Evolutionary conservation across 225 moss, liverwort and hornwort genomes (phyloP).

Genomic region (Marchantia paleacea): DNA sequence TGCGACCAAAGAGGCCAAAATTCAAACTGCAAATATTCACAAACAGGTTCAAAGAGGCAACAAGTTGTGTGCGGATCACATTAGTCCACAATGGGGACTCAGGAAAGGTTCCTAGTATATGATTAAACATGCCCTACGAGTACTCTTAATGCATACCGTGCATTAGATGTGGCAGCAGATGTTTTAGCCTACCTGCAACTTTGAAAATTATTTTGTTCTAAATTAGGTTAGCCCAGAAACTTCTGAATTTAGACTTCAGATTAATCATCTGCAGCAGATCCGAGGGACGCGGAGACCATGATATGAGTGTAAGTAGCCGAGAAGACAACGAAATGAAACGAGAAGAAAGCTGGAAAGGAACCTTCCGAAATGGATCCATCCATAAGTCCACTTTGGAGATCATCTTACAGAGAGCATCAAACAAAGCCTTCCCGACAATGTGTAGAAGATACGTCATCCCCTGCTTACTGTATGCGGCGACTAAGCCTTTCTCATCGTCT

Average conservation of each 20-base stretch:
- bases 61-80: background rate
- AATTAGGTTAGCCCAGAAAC: too few relatives aligned
- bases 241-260: too few relatives aligned
- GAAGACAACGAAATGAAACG: background rate
- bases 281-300: too few relatives aligned
- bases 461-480: conserved; percentile 28
- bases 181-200: too few relatives aligned
- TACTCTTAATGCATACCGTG: too few relatives aligned
- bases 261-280: too few relatives aligned
- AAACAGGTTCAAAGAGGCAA: background rate
- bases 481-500: conserved; percentile 15
- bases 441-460: conserved; percentile 29
- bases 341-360: background rate
- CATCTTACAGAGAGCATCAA: conserved; percentile 25
- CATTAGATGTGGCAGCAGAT: too few relatives aligned
- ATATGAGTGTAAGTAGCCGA: too few relatives aligned
- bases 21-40: background rate
- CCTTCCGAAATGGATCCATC: conserved; percentile 34
- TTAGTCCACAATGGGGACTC: background rate
- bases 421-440: conserved; percentile 24
- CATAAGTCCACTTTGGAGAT: conserved; percentile 29
- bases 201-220: too few relatives aligned
- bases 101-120: background rate
- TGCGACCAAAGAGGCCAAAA: background rate
- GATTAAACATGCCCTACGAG: too few relatives aligned